These are phyloP conservation scores for Dendrocalamus sinicus DNA, from an alignment of 176 grass and related monocot genomes.

Conservation along the genomic window DNA sequence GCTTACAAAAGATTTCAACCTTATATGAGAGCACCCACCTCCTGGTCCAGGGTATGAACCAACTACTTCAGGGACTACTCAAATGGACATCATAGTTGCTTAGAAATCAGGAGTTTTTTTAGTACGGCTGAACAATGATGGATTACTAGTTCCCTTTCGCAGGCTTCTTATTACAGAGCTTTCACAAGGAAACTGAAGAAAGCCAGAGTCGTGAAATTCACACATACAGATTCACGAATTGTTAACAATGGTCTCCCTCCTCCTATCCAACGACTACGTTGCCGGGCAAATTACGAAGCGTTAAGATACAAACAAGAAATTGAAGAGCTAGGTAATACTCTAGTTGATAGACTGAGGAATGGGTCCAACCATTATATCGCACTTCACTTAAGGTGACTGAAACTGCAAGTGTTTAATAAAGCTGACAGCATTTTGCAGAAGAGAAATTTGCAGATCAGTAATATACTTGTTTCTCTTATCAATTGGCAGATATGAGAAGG, in stretches of 20 bases:
- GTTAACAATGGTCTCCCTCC: constrained; percentile 89
- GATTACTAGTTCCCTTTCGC: constrained; percentile 19
- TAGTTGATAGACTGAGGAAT: constrained; percentile 85
- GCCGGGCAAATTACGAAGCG: constrained; percentile 86
- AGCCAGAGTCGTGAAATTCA: constrained; percentile 81
- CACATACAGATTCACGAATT: constrained; percentile 80
- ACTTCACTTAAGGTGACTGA: constrained; percentile 85
- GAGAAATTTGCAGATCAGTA: constrained; percentile 27
- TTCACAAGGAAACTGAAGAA: constrained; percentile 72
- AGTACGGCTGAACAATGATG: constrained; percentile 11
- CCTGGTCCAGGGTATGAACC: constrained; percentile 81
- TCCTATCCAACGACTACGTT: constrained; percentile 80
- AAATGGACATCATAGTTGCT: constrained; percentile 13
- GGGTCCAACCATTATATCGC: constrained; percentile 85
- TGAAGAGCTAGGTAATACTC: constrained; percentile 69
- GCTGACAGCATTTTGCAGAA: constrained; percentile 11
- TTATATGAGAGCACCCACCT: constrained; percentile 66
- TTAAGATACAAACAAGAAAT: constrained; percentile 70
- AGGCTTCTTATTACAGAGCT: constrained; percentile 92
- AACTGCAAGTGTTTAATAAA: constrained; percentile 37
- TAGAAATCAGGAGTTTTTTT: constrained; percentile 16
- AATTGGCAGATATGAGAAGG: constrained; percentile 89
- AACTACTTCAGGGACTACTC: constrained; percentile 27
- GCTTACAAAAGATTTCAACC: constrained; percentile 60
- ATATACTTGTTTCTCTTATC: constrained; percentile 35